Evolutionary conservation across 768 basidiomycete species (phyloP), one percentile per base, ranked within the genome.

Genomic region (Auricularia auricula-judae): DNA sequence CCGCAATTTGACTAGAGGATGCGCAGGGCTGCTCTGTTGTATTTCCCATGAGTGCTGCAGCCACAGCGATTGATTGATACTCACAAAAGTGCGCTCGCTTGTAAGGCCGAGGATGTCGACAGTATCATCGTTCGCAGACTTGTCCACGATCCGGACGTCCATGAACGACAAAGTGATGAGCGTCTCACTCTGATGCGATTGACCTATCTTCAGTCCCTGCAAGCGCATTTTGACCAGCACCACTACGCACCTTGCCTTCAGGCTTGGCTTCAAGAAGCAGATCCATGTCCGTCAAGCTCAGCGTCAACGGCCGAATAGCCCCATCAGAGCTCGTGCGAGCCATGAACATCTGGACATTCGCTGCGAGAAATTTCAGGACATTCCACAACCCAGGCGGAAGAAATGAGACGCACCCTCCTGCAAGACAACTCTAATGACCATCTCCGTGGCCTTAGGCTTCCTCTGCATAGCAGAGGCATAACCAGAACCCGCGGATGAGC

Each of bases 181-280:
- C 14, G 84, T 89, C 72, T 91, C 86, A 63, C 91, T 85, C 86
- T 93, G 68, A 42, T 8, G 39, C 10, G 53, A 29, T 61, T 67
- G n/a, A 33, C 36, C 14, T 62, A 63, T 62, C 2, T 2, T 66
- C 33, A 43, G 62, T 36, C 18, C 29, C 18, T 33, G 53, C 10
- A 61, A 42, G 18, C 29, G 12, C 34, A 56, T 61, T 63, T 11
- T 54, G 29, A 36, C 3, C 21, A 44, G 54, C 2, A 23, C 23
- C 10, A 61, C 39, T 8, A 72, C 76, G 61, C 66, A 90, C 91
- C 81, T 83, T 87, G 63, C 85, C 88, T 64, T 87, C 83, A 0
- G 86, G 82, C 69, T 86, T 87, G 10, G 88, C 70, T 72, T 93
- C 88, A 1, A 91, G 68, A 8, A 86, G 72, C 5, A 82, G 73